These are phyloP conservation scores for Pleurotus djamor DNA, from an alignment of 768 basidiomycete species.

Conservation along the genomic window DNA sequence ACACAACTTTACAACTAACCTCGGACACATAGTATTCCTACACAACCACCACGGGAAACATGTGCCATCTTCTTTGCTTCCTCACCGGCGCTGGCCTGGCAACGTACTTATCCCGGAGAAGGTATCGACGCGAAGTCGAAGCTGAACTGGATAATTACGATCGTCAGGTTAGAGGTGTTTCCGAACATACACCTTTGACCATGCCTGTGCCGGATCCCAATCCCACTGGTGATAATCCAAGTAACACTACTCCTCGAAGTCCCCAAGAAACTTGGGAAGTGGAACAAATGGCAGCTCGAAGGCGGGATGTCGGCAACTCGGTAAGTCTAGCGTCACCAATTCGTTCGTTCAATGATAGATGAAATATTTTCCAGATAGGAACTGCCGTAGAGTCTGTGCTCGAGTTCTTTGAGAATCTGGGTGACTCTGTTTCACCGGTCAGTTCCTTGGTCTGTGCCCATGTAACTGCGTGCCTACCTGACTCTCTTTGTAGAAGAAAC, in stretches of 20 bases:
- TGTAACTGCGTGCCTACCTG: neutral
- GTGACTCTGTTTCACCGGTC: neutral
- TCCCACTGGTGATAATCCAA: neutral
- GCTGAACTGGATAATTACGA: neutral
- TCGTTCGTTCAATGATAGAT: too few relatives aligned
- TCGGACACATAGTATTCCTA: neutral
- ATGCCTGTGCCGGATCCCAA: neutral
- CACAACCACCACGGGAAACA: constrained; percentile 7
- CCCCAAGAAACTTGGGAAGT: neutral
- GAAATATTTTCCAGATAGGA: neutral
- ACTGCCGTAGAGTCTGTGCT: neutral
- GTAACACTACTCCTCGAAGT: neutral
- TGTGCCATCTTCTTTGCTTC: constrained; percentile 5
- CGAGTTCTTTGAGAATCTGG: constrained; percentile 1
- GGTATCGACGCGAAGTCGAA: neutral
- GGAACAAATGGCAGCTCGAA: neutral
- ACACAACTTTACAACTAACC: neutral
- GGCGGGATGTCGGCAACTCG: neutral
- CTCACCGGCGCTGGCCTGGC: constrained; percentile 13
- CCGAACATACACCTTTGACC: neutral
- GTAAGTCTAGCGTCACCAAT: neutral
- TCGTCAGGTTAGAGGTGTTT: neutral
- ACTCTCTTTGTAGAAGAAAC: neutral
- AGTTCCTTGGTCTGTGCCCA: neutral
- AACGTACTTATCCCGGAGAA: neutral